Conservation (phyloP, 2,329 filamentous ascomycete genomes). For the Chrysoporthe austroafricana region DNA sequence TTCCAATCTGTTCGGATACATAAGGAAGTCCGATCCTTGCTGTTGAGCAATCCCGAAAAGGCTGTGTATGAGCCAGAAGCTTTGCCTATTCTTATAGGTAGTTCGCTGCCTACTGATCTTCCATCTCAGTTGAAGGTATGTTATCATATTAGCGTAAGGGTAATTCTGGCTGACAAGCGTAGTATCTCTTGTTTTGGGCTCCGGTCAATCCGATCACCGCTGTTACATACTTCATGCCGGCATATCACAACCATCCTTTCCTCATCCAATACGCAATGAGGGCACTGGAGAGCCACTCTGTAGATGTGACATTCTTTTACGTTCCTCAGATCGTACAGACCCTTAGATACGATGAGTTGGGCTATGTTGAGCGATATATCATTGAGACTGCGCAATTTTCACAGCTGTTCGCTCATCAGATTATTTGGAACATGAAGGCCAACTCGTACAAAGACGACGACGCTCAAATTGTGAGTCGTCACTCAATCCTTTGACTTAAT, state of each 20-base stretch:
- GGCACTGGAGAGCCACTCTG: conserved; percentile 87
- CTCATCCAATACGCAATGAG: conserved; percentile 97
- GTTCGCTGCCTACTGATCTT: conserved; percentile 76
- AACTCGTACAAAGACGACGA: conserved; percentile 99
- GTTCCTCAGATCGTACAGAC: conserved; percentile 98
- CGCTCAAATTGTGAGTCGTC: conserved; percentile 66
- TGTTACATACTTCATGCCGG: conserved; percentile 89
- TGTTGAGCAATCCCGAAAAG: conserved; percentile 83
- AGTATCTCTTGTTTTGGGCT: conserved; percentile 92
- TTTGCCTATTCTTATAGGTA: conserved; percentile 79
- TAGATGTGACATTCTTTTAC: conserved; percentile 99
- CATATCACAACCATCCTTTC: conserved; percentile 89
- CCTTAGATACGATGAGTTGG: conserved; percentile 87
- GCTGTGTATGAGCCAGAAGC: conserved; percentile 82
- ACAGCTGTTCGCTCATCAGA: conserved; percentile 98
- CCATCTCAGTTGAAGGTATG: conserved; percentile 80
- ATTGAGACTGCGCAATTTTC: conserved; percentile 96
- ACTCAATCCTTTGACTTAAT: neutral
- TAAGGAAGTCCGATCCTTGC: conserved; percentile 75
- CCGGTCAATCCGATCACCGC: conserved; percentile 92
- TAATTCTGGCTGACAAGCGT: conserved; percentile 34
- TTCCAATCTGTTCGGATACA: conserved; percentile 77
- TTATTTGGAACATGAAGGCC: conserved; percentile 99
- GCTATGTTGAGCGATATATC: conserved; percentile 96
- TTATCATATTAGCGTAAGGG: conserved; percentile 13